Evolutionary conservation across 1,139 yeast genomes (phyloP), one percentile per base, ranked within the genome.

Genomic region (Suhomyces atakaporum): DNA sequence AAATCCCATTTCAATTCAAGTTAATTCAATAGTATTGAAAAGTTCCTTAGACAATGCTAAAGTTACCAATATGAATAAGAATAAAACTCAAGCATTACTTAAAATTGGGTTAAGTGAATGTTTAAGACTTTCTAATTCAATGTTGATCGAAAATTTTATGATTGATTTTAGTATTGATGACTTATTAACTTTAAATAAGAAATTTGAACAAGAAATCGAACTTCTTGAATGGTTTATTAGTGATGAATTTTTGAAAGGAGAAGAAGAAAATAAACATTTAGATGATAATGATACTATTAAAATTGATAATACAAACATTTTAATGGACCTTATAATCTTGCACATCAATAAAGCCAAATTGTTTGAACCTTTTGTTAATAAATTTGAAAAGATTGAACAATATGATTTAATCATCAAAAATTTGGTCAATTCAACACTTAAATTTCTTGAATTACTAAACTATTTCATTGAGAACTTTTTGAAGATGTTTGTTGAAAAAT

Each of bases 121-220:
- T 42, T 62, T 75, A 11, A 59, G 78, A 33, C 54, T 66, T 28
- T 72, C 79, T 9, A 75, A 77, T 39, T 66, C 69, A 48, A 69
- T 74, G 66, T 58, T 75, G 40, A 75, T 75, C 42, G 81, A 75
- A 45, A 74, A 73, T 37, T 75, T 73, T 42, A 71, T 73, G 69
- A 62, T 67, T 27, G 68, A 73, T 33, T 69, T 75, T 38, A 57
- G 64, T 5, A 59, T 67, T 38, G 56, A 61, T 10, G 73, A 70
- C 36, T 58, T 75, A 14, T 42, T 64, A 33, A 54, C 56, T 7
- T 62, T 76, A 33, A 73, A 73, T 42, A 51, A 52, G 5, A 62
- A 62, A 29, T 74, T 73, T 51, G 67, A 63, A 20, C 53, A 58
- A 30, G 80, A 75, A 47, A 65, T 69, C 23, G 52, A 56, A 20